These are phyloP conservation scores for Xerocomellus chrysenteron DNA, from an alignment of 768 basidiomycete species.

Conservation along the genomic window DNA sequence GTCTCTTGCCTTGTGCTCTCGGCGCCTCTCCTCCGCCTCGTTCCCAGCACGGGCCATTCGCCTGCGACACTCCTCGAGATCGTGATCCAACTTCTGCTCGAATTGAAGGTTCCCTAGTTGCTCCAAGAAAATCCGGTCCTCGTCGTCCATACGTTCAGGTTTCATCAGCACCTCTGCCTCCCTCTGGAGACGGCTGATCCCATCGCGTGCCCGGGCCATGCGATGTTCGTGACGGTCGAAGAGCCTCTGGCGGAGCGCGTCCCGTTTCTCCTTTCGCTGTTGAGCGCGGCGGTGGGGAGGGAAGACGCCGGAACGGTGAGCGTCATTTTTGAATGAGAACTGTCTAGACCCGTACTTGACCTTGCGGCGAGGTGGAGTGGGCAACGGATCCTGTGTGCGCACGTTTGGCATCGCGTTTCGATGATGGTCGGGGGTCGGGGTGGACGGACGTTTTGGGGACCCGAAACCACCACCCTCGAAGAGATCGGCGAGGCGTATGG, in stretches of 20 bases:
- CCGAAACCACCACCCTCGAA: not conserved
- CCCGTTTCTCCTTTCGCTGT: constrained; percentile 11
- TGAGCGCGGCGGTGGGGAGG: constrained; percentile 4
- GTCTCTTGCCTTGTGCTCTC: constrained; percentile 23
- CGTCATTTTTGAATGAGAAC: constrained; percentile 7
- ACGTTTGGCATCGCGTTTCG: not conserved
- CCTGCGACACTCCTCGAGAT: constrained; percentile 24
- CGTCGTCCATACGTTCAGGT: constrained; percentile 8
- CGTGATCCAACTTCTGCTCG: constrained; percentile 10
- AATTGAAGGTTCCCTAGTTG: constrained; percentile 20
- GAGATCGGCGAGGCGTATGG: constrained; percentile 1
- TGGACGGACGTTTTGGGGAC: not conserved
- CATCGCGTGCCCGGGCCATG: not conserved
- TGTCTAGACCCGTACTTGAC: constrained; percentile 16
- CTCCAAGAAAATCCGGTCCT: constrained; percentile 27
- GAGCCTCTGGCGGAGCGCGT: not conserved
- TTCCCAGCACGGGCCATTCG: constrained; percentile 22
- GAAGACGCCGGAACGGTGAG: not conserved
- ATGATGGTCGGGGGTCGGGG: not conserved
- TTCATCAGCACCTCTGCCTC: constrained; percentile 22
- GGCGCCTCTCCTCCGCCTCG: constrained; percentile 7
- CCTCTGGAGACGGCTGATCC: constrained; percentile 1
- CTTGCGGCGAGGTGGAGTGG: constrained; percentile 7
- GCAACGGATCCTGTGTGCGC: not conserved
- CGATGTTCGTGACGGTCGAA: constrained; percentile 5